Evolutionary conservation across 202 grass and related monocot species (phyloP), one percentile per base, ranked within the genome.

Genomic region (Zoysia matrella): DNA sequence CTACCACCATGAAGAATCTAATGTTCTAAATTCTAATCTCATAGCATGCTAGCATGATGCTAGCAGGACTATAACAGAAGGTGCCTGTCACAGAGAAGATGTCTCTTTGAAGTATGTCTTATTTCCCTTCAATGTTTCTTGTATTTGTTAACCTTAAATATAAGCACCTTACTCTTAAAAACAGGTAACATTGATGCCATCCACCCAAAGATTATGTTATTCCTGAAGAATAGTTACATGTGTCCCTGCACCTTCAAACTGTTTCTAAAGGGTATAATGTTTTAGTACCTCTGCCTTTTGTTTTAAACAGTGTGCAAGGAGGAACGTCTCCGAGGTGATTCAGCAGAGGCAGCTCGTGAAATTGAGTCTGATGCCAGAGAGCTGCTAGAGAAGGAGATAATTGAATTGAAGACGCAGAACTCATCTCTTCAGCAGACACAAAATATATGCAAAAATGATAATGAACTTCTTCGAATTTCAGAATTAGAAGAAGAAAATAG

Each of bases 341-440:
- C 44, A 46, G 89, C 86, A 56, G 83, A 83, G 93, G 83, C 90
- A 73, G 90, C 84, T 78, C 93, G 83, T 65, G 87, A 46, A 4
- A 46, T 46, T 46, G 44, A 46, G 44, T 46, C 44, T 46, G 4
- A 46, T 46, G 44, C 4, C 4, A 46, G 44, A 46, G 44, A 46
- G 44, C 44, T 46, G 4, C 4, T 46, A 4, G 44, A 46, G 4
- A 46, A 46, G 74, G 87, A 98, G 69, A 80, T 95, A 62, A 75
- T 78, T 89, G 89, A 95, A 77, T 88, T 98, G 86, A 98, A 95
- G 67, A 75, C 80, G 45, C 73, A 93, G 5, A 85, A 86, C 75
- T 86, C 80, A 12, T 52, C 71, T 76, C 79, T 89, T 68, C 79
- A 89, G 46, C 51, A 89, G 85, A 85, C 65, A 62, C 81, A 85